Evolutionary conservation across 2,329 filamentous ascomycete genomes (phyloP).

Genomic region (Ophiostoma novo-ulmi): DNA sequence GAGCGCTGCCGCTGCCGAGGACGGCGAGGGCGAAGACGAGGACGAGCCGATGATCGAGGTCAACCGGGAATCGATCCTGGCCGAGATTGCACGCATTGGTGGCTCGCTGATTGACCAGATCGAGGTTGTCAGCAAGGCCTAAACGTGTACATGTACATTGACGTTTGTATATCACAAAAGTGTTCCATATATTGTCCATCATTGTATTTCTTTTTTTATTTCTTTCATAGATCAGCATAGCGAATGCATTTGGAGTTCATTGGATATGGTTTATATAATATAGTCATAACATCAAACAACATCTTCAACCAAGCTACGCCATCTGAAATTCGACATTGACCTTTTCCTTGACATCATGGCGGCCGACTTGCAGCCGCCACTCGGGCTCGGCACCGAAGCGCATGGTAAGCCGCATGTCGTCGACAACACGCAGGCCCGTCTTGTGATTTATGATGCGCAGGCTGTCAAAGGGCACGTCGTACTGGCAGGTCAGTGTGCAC

Average conservation of each 20-base stretch:
- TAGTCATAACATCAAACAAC: neutral
- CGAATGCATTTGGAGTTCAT: neutral
- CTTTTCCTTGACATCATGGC: constrained; percentile 10
- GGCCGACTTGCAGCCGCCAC: constrained; percentile 23
- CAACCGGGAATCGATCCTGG: constrained; percentile 62
- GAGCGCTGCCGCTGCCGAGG: constrained; percentile 21
- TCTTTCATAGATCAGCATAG: neutral
- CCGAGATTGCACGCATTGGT: constrained; percentile 66
- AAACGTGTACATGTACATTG: neutral
- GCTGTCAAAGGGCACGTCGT: constrained; percentile 22
- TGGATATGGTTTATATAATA: neutral
- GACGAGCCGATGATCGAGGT: constrained; percentile 48
- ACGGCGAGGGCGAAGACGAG: constrained; percentile 31
- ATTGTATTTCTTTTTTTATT: neutral
- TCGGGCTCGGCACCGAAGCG: constrained; percentile 23
- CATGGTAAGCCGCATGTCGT: constrained; percentile 25
- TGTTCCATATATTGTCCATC: neutral
- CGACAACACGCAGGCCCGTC: constrained; percentile 17
- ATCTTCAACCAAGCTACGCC: neutral
- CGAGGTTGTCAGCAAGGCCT: constrained; percentile 38
- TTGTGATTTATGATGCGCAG: constrained; percentile 18
- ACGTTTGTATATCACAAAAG: neutral
- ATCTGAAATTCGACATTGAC: constrained; percentile 19
- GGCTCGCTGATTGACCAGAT: constrained; percentile 64
- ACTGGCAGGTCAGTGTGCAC: constrained; percentile 22